Evolutionary conservation across 306 rosid species (phyloP).

Genomic region (Senna tora): DNA sequence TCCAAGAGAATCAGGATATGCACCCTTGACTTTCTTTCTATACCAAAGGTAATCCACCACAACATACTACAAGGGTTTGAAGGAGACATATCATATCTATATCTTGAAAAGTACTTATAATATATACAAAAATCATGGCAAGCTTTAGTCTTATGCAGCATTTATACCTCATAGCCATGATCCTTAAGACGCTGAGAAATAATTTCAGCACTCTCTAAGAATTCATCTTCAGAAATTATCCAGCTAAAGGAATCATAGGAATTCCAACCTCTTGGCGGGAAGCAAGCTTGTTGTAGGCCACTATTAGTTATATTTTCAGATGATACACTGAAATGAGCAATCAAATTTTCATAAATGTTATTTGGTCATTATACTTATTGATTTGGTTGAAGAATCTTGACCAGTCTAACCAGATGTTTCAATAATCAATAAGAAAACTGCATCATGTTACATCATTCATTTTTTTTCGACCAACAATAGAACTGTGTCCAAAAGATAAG

Average conservation of each 20-base stretch:
- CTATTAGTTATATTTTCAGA: conserved; percentile 42
- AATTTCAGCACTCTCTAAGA: conserved; percentile 62
- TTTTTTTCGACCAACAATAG: conserved; percentile 3
- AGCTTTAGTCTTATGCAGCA: conserved; percentile 7
- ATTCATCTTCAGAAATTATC: conserved; percentile 81
- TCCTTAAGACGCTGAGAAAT: conserved; percentile 56
- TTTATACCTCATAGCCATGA: conserved; percentile 78
- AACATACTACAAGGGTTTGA: conserved; percentile 66
- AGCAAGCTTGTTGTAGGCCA: conserved; percentile 47
- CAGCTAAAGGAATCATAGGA: conserved; percentile 95
- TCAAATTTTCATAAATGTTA: background rate
- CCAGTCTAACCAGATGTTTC: background rate
- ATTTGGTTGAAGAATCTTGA: background rate
- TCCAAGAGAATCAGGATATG: conserved; percentile 77
- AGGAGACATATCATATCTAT: conserved; percentile 27
- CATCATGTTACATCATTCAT: conserved; percentile 21
- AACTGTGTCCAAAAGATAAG: conserved; percentile 7
- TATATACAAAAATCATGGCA: conserved; percentile 26
- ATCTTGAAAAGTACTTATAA: conserved; percentile 30
- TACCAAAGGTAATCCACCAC: conserved; percentile 99
- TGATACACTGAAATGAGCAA: conserved; percentile 55
- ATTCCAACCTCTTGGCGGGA: conserved; percentile 99
- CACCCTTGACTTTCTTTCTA: conserved; percentile 80
- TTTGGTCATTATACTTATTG: background rate
- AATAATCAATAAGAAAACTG: background rate